Percentiles rank a stretch among this genome's conserved stretches.
These are phyloP conservation scores for Dillenia suffruticosa DNA, from an alignment of 164 flowering plant genomes.

Conservation along the genomic window DNA sequence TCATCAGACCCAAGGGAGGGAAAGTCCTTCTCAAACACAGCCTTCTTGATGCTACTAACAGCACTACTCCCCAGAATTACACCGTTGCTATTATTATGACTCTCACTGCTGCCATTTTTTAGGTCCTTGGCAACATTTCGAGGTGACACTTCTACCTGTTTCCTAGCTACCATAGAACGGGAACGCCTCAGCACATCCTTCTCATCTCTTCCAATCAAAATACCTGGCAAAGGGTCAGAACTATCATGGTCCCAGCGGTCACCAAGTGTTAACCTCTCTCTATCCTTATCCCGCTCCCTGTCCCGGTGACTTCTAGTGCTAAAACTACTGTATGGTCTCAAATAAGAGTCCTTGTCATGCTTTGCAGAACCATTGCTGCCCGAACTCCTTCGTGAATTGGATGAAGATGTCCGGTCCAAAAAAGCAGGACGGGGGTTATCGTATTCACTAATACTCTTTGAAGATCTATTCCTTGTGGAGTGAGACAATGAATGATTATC, in stretches of 20 bases:
- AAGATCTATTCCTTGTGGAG: conserved; percentile 38
- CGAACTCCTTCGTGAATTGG: conserved; percentile 56
- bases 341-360: conserved; percentile 30
- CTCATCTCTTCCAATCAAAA: conserved; percentile 17
- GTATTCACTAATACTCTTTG: conserved; percentile 38
- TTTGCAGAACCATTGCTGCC: conserved; percentile 59
- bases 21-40: conserved; percentile 31
- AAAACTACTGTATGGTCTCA: conserved; percentile 64
- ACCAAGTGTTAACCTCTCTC: conserved; percentile 34
- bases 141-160: conserved; percentile 18
- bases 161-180: conserved; percentile 32
- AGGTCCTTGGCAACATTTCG: conserved; percentile 14
- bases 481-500: conserved; percentile 33
- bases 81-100: conserved; percentile 13
- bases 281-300: conserved; percentile 54
- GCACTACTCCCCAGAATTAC: conserved; percentile 9
- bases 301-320: conserved; percentile 57
- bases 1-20: conserved; percentile 64
- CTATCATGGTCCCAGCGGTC: conserved; percentile 24
- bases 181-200: conserved; percentile 29
- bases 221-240: conserved; percentile 18
- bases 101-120: conserved; percentile 8
- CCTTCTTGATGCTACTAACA: conserved; percentile 11
- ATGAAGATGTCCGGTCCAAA: conserved; percentile 47
- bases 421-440: conserved; percentile 39